A percentile compares a stretch with the other conserved stretches of the same genome.
Conservation (phyloP, 257 asterid genomes). For the Solanum pennellii region DNA sequence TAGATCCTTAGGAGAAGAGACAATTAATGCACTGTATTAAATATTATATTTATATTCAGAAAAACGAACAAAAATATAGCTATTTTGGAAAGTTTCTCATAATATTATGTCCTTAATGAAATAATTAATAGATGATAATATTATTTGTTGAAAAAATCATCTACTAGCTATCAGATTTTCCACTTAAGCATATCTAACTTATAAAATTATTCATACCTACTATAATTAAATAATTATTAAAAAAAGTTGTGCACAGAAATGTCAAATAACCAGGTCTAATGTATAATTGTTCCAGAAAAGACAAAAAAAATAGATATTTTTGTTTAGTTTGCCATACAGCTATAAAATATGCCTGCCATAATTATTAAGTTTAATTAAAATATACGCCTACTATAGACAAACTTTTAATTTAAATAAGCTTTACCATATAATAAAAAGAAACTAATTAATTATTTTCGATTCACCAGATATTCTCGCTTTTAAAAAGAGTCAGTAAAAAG, state of each 20-base stretch:
- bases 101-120: not conserved
- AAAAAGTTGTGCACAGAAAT: not conserved
- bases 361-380: not conserved
- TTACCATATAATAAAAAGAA: not conserved
- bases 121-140: not conserved
- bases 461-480: too few relatives aligned
- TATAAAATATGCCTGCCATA: constrained; percentile 10
- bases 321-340: constrained; percentile 17
- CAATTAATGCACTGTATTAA: not conserved
- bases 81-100: not conserved
- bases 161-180: not conserved
- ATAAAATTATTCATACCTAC: not conserved
- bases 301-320: not conserved
- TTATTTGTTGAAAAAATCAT: not conserved
- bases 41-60: not conserved
- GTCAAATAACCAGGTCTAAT: not conserved
- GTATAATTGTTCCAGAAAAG: not conserved
- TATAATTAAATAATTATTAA: not conserved
- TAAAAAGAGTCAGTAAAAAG: too few relatives aligned
- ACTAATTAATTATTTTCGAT: not conserved
- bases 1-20: not conserved
- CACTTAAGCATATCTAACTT: not conserved
- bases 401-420: not conserved
- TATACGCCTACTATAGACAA: not conserved
- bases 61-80: not conserved